A percentile compares a stretch with the other conserved stretches of the same genome.
phyloP scores from a whole-genome alignment of 176 grass and related monocot species.

The Carex littledalei region DNA sequence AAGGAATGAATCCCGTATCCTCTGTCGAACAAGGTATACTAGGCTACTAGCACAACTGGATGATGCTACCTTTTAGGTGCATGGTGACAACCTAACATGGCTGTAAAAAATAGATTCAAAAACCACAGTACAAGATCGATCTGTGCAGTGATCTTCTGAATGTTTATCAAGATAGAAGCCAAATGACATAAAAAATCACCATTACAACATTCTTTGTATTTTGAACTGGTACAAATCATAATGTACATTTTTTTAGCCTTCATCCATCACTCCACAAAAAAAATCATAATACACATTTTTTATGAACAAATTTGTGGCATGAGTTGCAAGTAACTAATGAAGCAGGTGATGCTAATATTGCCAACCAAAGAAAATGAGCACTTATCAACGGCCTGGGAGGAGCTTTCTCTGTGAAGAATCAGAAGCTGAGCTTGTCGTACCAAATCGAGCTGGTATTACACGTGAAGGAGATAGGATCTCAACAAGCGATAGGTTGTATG shows the following conservation, averaged over 20 bases:
- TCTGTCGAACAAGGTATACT: not conserved
- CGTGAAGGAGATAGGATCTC: conserved; percentile 72
- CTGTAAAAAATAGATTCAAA: not conserved
- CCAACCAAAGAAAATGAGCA: not conserved
- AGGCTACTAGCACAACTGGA: not conserved
- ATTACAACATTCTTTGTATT: not conserved
- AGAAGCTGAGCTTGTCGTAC: conserved; percentile 40
- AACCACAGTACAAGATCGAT: not conserved
- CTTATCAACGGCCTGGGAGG: conserved; percentile 47
- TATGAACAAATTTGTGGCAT: not conserved
- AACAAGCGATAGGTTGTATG: conserved; percentile 42
- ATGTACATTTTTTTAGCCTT: not conserved
- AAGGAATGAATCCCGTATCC: too few species aligned
- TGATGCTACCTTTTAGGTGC: not conserved
- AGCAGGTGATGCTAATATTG: not conserved
- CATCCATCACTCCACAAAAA: not conserved
- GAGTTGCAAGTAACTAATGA: not conserved
- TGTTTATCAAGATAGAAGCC: not conserved
- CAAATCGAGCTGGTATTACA: conserved; percentile 57
- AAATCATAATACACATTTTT: not conserved
- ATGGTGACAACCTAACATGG: not conserved
- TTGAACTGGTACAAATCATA: not conserved
- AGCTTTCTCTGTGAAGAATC: conserved; percentile 42
- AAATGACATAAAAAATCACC: not conserved
- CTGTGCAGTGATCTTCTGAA: not conserved